Evolutionary conservation across 2,329 filamentous ascomycete species (phyloP).

Genomic region (Xylariaceae sp.): DNA sequence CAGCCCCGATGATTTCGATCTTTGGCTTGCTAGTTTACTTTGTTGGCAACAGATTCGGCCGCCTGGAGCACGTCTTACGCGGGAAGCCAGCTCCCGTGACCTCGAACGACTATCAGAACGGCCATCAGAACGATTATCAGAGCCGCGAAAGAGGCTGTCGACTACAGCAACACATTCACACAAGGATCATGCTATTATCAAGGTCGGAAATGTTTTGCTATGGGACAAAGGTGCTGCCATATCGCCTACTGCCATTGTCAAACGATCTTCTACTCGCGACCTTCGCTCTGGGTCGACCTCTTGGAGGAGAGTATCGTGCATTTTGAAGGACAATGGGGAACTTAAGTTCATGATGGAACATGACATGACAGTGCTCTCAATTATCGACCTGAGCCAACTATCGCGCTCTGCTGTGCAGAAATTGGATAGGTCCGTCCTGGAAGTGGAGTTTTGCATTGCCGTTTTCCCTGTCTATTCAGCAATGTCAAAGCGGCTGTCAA

Average conservation of each 20-base stretch:
- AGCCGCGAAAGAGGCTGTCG: constrained; percentile 41
- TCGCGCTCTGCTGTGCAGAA: constrained; percentile 87
- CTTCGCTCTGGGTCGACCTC: constrained; percentile 49
- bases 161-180: constrained; percentile 31
- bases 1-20: constrained; percentile 61
- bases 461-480: constrained; percentile 91
- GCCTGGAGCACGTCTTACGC: constrained; percentile 49
- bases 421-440: constrained; percentile 81
- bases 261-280: constrained; percentile 53
- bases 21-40: constrained; percentile 74
- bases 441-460: constrained; percentile 89
- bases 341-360: constrained; percentile 86
- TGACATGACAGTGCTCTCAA: constrained; percentile 71
- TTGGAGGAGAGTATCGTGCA: constrained; percentile 88
- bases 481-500: constrained; percentile 63
- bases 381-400: constrained; percentile 82
- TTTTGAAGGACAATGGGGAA: constrained; percentile 89
- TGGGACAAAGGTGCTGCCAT: constrained; percentile 72
- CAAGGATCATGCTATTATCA: constrained; percentile 82
- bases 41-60: constrained; percentile 75
- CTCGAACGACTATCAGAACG: constrained; percentile 37
- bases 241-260: constrained; percentile 51
- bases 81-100: constrained; percentile 30
- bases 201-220: constrained; percentile 82
- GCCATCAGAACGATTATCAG: constrained; percentile 33